Base-by-base conservation (phyloP, 176 grass and related monocot genomes). In the Cocos nucifera region DNA sequence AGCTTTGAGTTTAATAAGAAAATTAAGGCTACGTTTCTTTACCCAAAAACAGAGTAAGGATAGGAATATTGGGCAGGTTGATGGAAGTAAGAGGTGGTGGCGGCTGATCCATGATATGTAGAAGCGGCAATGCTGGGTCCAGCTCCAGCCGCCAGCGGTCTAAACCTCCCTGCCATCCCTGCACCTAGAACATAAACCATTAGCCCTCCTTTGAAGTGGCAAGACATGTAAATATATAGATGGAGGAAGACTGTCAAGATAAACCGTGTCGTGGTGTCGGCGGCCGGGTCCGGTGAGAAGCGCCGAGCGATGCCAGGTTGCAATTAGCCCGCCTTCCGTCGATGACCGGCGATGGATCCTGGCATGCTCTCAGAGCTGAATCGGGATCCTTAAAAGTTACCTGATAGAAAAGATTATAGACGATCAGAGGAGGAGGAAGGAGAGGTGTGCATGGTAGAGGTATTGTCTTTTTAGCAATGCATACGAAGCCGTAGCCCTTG, bases 401-500 rank as follows among this genome's bases (percentile, higher is more conserved):
- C 83, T 86, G 65, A 30, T 53, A 66, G 0, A 56, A 28, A 32
- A 30, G 16, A 51, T 25, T 20, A 22, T 28, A 19, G 71, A 6
- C 48, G 63, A 57, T 74, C 55, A 50, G 26, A 48, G 10, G 35
- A 44, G 2, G 35, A 10, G 3, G 35, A 14, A 14, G 35, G 12
- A 14, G 28, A 30, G 5, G 28, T 6, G 5, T 30, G 28, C 28
- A 30, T 30, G 28, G 28, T 30, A 6, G 28, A 30, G 28, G 5
- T 30, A 6, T 30, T 30, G 0, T 30, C 5, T 30, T 30, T 30
- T 30, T 6, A 6, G 35, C 9, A 44, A 51, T 22, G 65, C 72
- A 8, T 77, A 86, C 83, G 18, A 86, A 86, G 20, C 83, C 83
- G 62, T 86, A 86, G 52, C 83, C 83, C 56, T 73, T 77, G 49